Conservation (phyloP, 768 basidiomycete genomes). For the Neoboletus brunneissimus region DNA sequence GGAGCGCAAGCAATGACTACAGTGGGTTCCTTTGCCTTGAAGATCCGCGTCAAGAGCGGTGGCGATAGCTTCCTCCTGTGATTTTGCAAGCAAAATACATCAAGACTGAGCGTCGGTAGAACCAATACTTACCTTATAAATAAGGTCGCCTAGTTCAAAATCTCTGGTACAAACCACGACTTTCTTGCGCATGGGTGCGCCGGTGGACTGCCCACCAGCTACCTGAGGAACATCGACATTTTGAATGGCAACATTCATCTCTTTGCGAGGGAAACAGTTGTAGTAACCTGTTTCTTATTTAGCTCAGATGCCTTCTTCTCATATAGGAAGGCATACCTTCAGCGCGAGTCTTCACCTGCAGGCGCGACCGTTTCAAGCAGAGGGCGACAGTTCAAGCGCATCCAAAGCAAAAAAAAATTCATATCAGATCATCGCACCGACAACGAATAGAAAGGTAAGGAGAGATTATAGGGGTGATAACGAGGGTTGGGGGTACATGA, state of each 20-base stretch:
- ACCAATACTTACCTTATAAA: conserved; percentile 59
- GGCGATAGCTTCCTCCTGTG: conserved; percentile 72
- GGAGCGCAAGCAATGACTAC: conserved; percentile 67
- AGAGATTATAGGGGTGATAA: conserved; percentile 18
- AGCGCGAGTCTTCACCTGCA: conserved; percentile 61
- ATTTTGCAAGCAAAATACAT: conserved; percentile 6
- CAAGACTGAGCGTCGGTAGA: background rate
- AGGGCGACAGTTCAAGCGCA: conserved; percentile 14
- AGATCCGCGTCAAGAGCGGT: conserved; percentile 71
- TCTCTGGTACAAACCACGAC: conserved; percentile 65
- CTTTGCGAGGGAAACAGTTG: conserved; percentile 70
- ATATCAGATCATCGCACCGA: conserved; percentile 56
- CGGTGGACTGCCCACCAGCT: conserved; percentile 9
- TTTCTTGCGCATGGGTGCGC: conserved; percentile 40
- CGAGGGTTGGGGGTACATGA: conserved; percentile 25
- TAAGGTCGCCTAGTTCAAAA: conserved; percentile 65
- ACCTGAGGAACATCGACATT: conserved; percentile 26
- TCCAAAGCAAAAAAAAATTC: conserved; percentile 37
- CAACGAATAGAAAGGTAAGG: conserved; percentile 20
- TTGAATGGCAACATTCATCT: conserved; percentile 64
- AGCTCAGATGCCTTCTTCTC: conserved; percentile 13
- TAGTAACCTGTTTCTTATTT: conserved; percentile 60
- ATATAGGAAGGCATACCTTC: conserved; percentile 62
- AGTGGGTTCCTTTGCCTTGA: conserved; percentile 63
- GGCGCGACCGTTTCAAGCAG: conserved; percentile 11